Evolutionary conservation across 441 rosid genomes (phyloP), one percentile per base, ranked within the genome.

Genomic region (Euphorbia celastroides): DNA sequence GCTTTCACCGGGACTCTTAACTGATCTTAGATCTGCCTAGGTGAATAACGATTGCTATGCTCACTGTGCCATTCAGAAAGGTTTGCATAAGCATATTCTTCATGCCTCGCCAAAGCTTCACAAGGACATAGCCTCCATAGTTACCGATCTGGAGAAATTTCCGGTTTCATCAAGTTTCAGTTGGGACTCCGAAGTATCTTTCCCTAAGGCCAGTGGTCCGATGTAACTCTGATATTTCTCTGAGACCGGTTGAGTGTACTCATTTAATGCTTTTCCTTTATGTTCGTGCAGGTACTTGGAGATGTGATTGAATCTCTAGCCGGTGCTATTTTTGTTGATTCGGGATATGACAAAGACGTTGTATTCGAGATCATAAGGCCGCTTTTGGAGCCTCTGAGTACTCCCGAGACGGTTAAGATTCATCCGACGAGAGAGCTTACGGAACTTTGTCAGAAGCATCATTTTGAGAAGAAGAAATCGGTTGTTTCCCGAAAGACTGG

Each of bases 21-120:
- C 97, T 0, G 97, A 94, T 63, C 67, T 92, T 94, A 81, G 98
- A 70, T 92, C 99, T 26, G 93, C 97, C 46, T 90, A 98, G 3
- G 95, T 92, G 57, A 94, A 94, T 80, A 92, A 94, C 30, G 94
- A 92, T 27, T 88, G 84, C 65, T 94, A 89, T 68, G 98, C 97
- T 8, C 82, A 13, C 38, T 83, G 83, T 44, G 82, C 88, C 0
- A 64, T 88, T 23, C 92, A 72, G 80, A 78, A 66, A 32, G 87
- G 78, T 51, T 69, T 94, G 60, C 87, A 92, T 67, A 84, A 84
- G 72, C 84, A 90, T 67, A 83, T 92, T 38, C 87, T 86, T 44
- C 81, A 94, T 44, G 77, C 82, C 1, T 94, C 98, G n/a, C 82
- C 79, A 23, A 80, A 72, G 41, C 97, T 94, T 62, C 77, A 86